Evolutionary conservation across 805 yeast genomes (phyloP), one percentile per base, ranked within the genome.

Genomic region (Pichia pseudocactophila): DNA sequence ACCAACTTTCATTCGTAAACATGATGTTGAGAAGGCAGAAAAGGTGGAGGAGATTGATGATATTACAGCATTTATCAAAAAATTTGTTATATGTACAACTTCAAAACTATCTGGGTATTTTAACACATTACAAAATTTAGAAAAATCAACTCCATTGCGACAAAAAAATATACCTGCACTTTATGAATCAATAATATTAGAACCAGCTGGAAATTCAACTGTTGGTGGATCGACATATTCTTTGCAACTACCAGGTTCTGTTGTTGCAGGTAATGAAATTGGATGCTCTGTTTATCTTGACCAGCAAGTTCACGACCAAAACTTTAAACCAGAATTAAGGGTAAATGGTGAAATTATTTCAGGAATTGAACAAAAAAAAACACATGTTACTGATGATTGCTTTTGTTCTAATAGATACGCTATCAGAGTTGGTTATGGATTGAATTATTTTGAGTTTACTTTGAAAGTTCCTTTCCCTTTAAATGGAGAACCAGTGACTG

Each of bases 161-260:
- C 25, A 22, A 22, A 22, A 22, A 22, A 22, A 22, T 22, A 22
- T 20, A 8, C 18, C 40, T 20, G 9, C 35, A 25, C 20, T 48
- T 15, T 42, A 55, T 42, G 63, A 59, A 44, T 51, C 47, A 33
- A 46, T 51, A 41, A 49, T 61, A 32, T 36, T 68, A 33, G 61
- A 61, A 17, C 68, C 76, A 7, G 46, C 50, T 4, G 54, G 50
- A n/a, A 50, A 50, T 36, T 46, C 13, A 49, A 61, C 26, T 61
- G 57, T 35, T 57, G 62, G 61, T 17, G 57, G 65, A 1, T 54
- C 63, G 15, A 63, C 69, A 10, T 71, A 64, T 50, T 50, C 77
- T 6, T 47, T 76, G 19, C 64, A 66, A 13, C 57, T 79, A 40
- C 78, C 81, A 11, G 57, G 66, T 11, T 61, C 63, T 35, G 71